phyloP scores from a whole-genome alignment of 768 basidiomycete genomes.

The Galerina marginata region DNA sequence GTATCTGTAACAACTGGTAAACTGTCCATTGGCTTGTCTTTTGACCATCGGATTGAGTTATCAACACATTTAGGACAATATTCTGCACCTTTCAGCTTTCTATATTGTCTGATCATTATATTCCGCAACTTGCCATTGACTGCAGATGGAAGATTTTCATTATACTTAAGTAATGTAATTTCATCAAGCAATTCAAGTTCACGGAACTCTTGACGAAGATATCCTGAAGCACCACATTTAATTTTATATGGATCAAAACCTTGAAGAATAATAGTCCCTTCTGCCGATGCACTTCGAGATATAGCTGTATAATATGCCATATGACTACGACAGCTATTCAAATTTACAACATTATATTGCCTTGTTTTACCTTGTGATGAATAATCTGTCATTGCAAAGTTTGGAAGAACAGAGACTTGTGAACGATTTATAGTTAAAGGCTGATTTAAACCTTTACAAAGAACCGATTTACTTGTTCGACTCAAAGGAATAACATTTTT shows the following conservation, averaged over 20 bases:
- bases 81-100: no score
- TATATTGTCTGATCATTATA: constrained; percentile 9
- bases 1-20: no score
- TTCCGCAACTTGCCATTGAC: not conserved
- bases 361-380: constrained; percentile 38
- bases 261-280: not conserved
- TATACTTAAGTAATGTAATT: not conserved
- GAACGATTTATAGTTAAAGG: constrained; percentile 17
- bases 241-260: not conserved
- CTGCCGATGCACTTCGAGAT: not conserved
- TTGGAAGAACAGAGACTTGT: constrained; percentile 31
- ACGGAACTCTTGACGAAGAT: not conserved
- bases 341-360: constrained; percentile 29
- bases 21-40: constrained; percentile 7
- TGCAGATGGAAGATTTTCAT: constrained; percentile 19
- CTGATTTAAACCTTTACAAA: constrained; percentile 9
- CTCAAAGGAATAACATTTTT: constrained; percentile 35
- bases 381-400: constrained; percentile 42
- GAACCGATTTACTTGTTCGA: not conserved
- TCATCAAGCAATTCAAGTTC: constrained; percentile 8
- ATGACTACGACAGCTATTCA: constrained; percentile 26
- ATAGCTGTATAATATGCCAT: constrained; percentile 34
- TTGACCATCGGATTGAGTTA: no score
- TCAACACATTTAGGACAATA: no score
- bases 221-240: not conserved